These are phyloP conservation scores for Penicillium rolfsii DNA, from an alignment of 2,329 filamentous ascomycete genomes.

Conservation along the genomic window DNA sequence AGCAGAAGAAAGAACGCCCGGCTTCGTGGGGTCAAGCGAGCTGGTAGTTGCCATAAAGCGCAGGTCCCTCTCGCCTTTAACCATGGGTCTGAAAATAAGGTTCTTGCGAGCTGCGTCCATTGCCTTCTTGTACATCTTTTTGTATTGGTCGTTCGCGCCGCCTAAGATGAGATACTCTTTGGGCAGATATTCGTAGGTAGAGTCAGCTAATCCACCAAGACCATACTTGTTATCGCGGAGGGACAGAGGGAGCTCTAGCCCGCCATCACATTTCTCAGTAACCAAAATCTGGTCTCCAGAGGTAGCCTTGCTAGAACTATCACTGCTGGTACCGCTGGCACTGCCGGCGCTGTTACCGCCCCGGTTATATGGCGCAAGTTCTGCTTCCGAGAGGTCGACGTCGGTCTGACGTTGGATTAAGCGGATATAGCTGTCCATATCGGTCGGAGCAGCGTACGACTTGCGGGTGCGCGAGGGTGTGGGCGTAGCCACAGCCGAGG, in stretches of 20 bases:
- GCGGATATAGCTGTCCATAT: conserved; percentile 31
- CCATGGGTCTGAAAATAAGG: conserved; percentile 52
- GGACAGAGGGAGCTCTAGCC: conserved; percentile 42
- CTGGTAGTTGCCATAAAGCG: conserved; percentile 45
- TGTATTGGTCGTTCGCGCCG: conserved; percentile 48
- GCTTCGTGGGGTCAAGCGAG: conserved; percentile 28
- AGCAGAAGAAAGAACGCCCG: conserved; percentile 15
- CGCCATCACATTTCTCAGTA: conserved; percentile 42
- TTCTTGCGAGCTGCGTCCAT: conserved; percentile 45
- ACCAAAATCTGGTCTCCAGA: conserved; percentile 15
- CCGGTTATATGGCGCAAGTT: conserved; percentile 34
- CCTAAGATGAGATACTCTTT: conserved; percentile 54
- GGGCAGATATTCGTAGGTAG: conserved; percentile 56
- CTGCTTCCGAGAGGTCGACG: conserved; percentile 29
- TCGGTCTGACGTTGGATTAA: conserved; percentile 28
- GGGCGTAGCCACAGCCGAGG: conserved; percentile 5
- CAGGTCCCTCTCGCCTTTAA: conserved; percentile 45
- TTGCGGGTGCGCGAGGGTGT: conserved; percentile 13
- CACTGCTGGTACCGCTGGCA: background rate
- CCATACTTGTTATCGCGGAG: conserved; percentile 43
- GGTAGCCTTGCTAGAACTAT: conserved; percentile 2
- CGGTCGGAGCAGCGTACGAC: conserved; percentile 23
- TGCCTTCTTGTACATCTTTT: conserved; percentile 48
- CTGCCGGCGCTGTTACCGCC: background rate
- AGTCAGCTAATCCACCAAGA: conserved; percentile 52